Evolutionary conservation across 805 yeast species (phyloP), one percentile per base, ranked within the genome.

Genomic region (Metschnikowia cubensis): DNA sequence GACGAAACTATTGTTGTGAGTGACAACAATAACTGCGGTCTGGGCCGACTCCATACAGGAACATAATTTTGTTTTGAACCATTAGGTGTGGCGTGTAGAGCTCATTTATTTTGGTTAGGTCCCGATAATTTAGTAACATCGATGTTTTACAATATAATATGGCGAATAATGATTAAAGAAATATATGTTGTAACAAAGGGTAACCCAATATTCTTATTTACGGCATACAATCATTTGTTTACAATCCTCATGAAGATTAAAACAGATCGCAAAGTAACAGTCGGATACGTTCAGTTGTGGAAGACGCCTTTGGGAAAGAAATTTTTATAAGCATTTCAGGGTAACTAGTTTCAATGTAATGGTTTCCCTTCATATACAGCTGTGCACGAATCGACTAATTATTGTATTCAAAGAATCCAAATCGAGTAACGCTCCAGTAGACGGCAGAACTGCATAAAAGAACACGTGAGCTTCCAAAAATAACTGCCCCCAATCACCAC

Each of bases 381-480:
- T 14, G n/a, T 20, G 2, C 13, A 25, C 18, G 38, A 13, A 14
- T 4, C 5, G 13, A 5, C 18, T 22, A 8, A 21, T 13, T 2
- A 10, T 14, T 14, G 10, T 13, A n/a, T 14, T 38, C 4, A 31
- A 18, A 36, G 25, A 38, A 14, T 22, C 42, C 34, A 15, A 25
- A 39, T 25, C 20, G 42, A 39, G 34, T 25, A 29, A 29, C 21
- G 34, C 42, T 15, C 15, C 20, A 5, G 34, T n/a, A 7, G 29
- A 7, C n/a, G 20, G 36, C 29, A n/a, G 37, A 22, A 43, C 46
- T 43, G 46, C 34, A 43, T 35, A 22, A 10, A 13, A 17, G 21
- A 8, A 29, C 48, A 43, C 43, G 43, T 40, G 41, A 35, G 45
- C 20, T 21, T 34, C 54, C 53, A 48, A 42, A 45, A 47, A 51